A percentile compares a stretch with the other conserved stretches of the same genome.
Conservation (phyloP, 2,329 filamentous ascomycete genomes). For the Colletotrichum plurivorum region DNA sequence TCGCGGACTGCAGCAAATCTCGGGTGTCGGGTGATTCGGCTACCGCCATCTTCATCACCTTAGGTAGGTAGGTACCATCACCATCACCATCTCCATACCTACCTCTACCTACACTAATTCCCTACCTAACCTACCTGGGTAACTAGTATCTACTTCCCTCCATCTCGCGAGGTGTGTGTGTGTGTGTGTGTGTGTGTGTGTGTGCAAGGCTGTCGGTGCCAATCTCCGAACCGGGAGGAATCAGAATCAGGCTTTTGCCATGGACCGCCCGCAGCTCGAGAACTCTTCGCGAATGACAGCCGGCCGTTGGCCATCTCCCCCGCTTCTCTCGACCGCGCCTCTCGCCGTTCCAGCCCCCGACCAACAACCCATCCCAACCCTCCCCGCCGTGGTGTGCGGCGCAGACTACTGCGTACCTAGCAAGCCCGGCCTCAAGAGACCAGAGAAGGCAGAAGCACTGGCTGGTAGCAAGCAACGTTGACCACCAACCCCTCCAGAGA, state of each 20-base stretch:
- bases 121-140: too few species aligned
- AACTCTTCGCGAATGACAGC: constrained; percentile 23
- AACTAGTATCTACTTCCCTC: neutral
- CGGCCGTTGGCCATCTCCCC: constrained; percentile 10
- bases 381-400: constrained; percentile 6
- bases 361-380: neutral
- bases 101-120: too few species aligned
- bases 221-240: constrained; percentile 4
- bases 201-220: neutral
- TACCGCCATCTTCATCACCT: neutral
- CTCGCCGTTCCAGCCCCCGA: constrained; percentile 17
- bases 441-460: constrained; percentile 7
- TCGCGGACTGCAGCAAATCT: neutral
- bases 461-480: constrained; percentile 8
- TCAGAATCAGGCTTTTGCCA: constrained; percentile 15
- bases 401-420: constrained; percentile 3
- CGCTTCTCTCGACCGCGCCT: constrained; percentile 25
- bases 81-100: neutral
- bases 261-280: neutral
- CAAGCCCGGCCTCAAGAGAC: constrained; percentile 18
- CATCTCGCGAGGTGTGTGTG: neutral
- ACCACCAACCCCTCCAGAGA: neutral
- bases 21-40: constrained; percentile 8
- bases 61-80: neutral
- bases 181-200: neutral